Evolutionary conservation across 768 basidiomycete species (phyloP), one percentile per base, ranked within the genome.

Genomic region (Lactarius deliciosus): DNA sequence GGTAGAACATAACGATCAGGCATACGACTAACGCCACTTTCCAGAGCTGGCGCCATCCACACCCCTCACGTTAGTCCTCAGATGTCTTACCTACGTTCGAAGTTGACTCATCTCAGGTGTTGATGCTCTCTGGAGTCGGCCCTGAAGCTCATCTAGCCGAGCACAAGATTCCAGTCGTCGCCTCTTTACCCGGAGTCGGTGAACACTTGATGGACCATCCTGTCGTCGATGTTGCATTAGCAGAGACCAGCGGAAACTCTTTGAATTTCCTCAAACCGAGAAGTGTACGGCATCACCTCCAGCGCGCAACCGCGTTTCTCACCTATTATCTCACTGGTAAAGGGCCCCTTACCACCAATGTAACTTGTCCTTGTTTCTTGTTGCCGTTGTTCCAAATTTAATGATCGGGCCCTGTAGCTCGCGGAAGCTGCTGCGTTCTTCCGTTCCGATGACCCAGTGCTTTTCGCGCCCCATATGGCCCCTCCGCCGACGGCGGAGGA

Each of bases 121-220:
- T 91, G 16, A 81, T 89, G 81, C 80, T 91, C 20, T 91, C 89
- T 22, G 93, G 93, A 13, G 77, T 95, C 57, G 93, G 92, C 3
- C 89, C 91, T 41, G 80, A 81, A 2, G 78, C 78, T 1, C 80
- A 89, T 15, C 79, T 94, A 43, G 69, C 78, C 13, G 74, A 78
- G 43, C 77, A 86, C 64, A 75, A 76, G 6, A 86, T 95, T 25
- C 78, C 83, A 0, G 76, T 86, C 36, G 76, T 87, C 22, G 72
- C 84, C 7, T 85, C 92, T 70, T 82, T 89, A 2, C 87, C 89
- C 0, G 86, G 86, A 13, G 91, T 95, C 22, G 93, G 93, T 16
- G 78, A 82, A 10, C 82, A 92, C 73, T 81, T 94, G 20, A 78
- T 82, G 55, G 92, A 94, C 72, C 92, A 94, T 71, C 79, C 81